These are phyloP conservation scores for Aquanectria penicillioides DNA, from an alignment of 2,329 filamentous ascomycete species.

Conservation along the genomic window DNA sequence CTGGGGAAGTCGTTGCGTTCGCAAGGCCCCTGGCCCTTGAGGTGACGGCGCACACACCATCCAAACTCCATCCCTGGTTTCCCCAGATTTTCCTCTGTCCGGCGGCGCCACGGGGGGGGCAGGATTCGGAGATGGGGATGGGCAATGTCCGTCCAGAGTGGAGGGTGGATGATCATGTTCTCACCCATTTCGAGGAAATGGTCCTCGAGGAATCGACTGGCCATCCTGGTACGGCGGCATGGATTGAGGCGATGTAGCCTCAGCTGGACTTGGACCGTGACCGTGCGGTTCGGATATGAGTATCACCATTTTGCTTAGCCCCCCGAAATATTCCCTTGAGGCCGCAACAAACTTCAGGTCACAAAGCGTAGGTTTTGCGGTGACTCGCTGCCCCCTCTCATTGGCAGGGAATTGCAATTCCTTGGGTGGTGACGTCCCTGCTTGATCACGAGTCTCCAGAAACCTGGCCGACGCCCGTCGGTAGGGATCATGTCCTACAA, in stretches of 20 bases:
- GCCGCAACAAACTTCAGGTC: slow-evolving; percentile 31
- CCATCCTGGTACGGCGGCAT: slow-evolving; percentile 8
- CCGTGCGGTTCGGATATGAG: no score
- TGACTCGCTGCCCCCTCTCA: slow-evolving; percentile 19
- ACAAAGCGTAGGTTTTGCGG: slow-evolving; percentile 31
- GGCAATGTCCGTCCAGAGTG: background rate
- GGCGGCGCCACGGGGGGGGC: slow-evolving; percentile 16
- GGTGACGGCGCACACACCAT: slow-evolving; percentile 43
- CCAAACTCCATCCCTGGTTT: slow-evolving; percentile 44
- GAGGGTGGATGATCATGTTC: slow-evolving; percentile 10
- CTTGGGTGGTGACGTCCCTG: slow-evolving; percentile 28
- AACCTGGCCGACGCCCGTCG: slow-evolving; percentile 5
- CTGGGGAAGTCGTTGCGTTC: slow-evolving; percentile 41
- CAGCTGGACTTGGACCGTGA: slow-evolving; percentile 2
- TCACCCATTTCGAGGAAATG: background rate
- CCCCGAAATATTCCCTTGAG: slow-evolving; percentile 28
- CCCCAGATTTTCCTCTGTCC: slow-evolving; percentile 45
- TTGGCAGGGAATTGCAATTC: slow-evolving; percentile 26
- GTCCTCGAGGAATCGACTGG: background rate
- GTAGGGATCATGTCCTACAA: slow-evolving; percentile 10
- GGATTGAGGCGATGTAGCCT: slow-evolving; percentile 8
- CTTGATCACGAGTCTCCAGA: slow-evolving; percentile 30
- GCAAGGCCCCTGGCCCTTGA: slow-evolving; percentile 38
- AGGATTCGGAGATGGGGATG: slow-evolving; percentile 15
- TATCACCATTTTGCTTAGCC: no score